Evolutionary conservation across 176 grass and related monocot genomes (phyloP).

Genomic region (Oryza nivara): DNA sequence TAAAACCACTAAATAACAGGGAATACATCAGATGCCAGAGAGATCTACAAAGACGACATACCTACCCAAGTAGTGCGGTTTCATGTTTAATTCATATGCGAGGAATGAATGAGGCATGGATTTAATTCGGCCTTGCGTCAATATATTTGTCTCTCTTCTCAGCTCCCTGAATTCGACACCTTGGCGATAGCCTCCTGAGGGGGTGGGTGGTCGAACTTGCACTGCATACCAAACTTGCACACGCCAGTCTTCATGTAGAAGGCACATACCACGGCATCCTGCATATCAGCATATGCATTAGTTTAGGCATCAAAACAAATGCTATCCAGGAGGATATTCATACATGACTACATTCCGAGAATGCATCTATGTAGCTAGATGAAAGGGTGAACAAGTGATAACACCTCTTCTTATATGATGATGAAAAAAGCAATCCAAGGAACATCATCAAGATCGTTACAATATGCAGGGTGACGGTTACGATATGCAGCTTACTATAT

Average conservation of each 20-base stretch:
- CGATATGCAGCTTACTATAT: not conserved
- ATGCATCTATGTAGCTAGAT: not conserved
- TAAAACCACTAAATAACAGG: not conserved
- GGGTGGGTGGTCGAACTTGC: constrained; percentile 91
- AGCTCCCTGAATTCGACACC: constrained; percentile 43
- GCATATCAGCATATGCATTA: constrained; percentile 45
- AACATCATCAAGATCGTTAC: too few relatives aligned
- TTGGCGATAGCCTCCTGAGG: constrained; percentile 61
- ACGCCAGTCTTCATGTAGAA: constrained; percentile 88
- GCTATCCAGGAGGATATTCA: not conserved
- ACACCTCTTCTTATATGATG: not conserved
- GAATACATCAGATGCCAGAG: not conserved
- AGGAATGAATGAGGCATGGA: not conserved
- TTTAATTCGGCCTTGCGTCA: not conserved
- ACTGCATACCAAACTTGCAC: constrained; percentile 71
- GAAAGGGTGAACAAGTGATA: not conserved
- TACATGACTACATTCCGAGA: not conserved
- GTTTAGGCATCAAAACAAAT: not conserved
- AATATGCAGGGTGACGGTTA: not conserved
- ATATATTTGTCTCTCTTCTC: not conserved
- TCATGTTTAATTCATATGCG: not conserved
- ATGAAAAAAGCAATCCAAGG: too few relatives aligned
- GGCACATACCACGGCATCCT: constrained; percentile 68
- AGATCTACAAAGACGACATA: not conserved
- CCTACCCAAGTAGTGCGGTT: not conserved